phyloP scores from a whole-genome alignment of 169 alveolate species.

The Besnoitia besnoiti region DNA sequence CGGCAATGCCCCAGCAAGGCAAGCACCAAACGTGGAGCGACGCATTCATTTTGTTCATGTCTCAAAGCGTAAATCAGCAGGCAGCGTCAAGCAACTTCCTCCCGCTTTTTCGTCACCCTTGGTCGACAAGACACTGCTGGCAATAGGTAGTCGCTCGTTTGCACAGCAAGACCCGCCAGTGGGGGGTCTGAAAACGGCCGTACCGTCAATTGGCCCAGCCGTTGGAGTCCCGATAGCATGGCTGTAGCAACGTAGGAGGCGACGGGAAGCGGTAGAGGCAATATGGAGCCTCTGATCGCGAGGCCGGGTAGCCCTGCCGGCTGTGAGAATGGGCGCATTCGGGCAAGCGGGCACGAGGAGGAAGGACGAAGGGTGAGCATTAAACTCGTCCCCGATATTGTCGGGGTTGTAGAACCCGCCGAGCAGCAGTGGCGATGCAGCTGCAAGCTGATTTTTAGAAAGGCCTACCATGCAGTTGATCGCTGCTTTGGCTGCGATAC shows the following conservation, averaged over 20 bases:
- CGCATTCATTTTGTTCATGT: too few species aligned
- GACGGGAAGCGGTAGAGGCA: background rate
- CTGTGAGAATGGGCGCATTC: background rate
- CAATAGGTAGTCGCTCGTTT: too few species aligned
- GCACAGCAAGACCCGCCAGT: too few species aligned
- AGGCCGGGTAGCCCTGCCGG: background rate
- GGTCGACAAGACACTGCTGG: too few species aligned
- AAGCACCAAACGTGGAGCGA: too few species aligned
- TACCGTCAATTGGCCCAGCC: background rate
- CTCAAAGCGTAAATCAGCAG: too few species aligned
- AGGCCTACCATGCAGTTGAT: background rate
- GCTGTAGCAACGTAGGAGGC: background rate
- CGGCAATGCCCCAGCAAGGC: too few species aligned
- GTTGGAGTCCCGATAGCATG: background rate
- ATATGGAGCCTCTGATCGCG: background rate
- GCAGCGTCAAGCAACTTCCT: too few species aligned
- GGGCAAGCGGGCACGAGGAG: background rate
- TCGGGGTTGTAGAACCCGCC: background rate
- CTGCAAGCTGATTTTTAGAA: background rate
- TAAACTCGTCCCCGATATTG: background rate
- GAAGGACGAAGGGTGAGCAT: slow-evolving; percentile 23
- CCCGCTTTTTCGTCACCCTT: too few species aligned
- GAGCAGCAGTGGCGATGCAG: background rate
- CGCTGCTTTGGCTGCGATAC: background rate
- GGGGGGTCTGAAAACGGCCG: background rate